Evolutionary conservation across 2,329 filamentous ascomycete species (phyloP), one percentile per base, ranked within the genome.

Genomic region (Nemania diffusa): DNA sequence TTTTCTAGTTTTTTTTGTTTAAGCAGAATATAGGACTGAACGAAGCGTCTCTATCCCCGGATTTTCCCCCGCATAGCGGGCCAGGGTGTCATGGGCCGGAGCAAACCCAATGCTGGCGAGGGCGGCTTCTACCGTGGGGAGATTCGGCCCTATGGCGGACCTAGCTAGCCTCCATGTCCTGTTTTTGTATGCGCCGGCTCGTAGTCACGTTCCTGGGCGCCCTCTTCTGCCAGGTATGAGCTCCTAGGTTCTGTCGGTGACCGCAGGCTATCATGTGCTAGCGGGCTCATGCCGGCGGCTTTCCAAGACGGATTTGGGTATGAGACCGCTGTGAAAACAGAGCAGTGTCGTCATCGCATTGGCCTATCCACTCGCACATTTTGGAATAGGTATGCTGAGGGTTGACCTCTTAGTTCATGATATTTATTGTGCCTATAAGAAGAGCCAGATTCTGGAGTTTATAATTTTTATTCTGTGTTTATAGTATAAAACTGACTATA

Each of bases 141-240:
- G 58, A 67, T 64, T 71, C 66, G 69, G 69, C 48, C 63, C 63
- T 69, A 63, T 60, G 53, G 48, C 52, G 64, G 61, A 27, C 57
- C 56, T 57, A 32, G 57, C 37, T 22, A 20, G 17, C 44, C 57
- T 46, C 52, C 17, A 26, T 20, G 26, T 46, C 34, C 40, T 53
- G 40, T 32, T 46, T 40, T 37, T 24, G 29, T 32, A 29, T 34
- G 48, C 37, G 5, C 17, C 32, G 40, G 32, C 15, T 55, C 20
- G 32, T 24, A 37, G 24, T n/a, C 13, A 29, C 24, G 20, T 27
- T 27, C 40, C 29, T 48, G 24, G 40, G 8, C 24, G 32, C n/a
- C 26, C 34, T 57, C 11, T 65, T n/a, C 40, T 37, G 6, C n/a
- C n/a, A n/a, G n/a, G n/a, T n/a, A n/a, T n/a, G n/a, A n/a, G n/a